Conservation (phyloP, 352 stramenopile species). For the Pythium brachiatum region DNA sequence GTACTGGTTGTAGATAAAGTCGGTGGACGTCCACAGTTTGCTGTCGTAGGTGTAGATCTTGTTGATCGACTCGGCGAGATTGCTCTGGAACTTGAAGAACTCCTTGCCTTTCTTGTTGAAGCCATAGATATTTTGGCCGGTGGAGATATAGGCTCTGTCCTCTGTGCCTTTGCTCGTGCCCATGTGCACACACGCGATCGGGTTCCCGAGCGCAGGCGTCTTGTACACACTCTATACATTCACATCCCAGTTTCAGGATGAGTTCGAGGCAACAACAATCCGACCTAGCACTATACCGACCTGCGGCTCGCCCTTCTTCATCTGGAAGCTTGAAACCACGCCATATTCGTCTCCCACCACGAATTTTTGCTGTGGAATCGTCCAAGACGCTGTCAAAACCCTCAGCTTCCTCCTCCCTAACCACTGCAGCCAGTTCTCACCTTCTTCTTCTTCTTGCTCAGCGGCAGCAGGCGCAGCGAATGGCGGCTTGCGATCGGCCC, state of each 20-base stretch:
- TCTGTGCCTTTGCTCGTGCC: slow-evolving; percentile 67
- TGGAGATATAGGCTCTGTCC: slow-evolving; percentile 74
- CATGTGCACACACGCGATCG: slow-evolving; percentile 70
- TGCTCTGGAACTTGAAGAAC: slow-evolving; percentile 87
- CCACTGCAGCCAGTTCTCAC: slow-evolving; percentile 16
- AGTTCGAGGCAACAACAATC: neutral
- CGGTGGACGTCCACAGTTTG: slow-evolving; percentile 73
- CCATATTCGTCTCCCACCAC: slow-evolving; percentile 84
- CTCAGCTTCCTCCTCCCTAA: neutral
- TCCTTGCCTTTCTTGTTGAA: slow-evolving; percentile 87
- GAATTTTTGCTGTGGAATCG: slow-evolving; percentile 70
- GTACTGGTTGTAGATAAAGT: slow-evolving; percentile 84
- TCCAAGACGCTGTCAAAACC: neutral
- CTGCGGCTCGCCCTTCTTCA: slow-evolving; percentile 80
- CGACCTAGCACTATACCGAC: slow-evolving; percentile 16
- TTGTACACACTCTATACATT: slow-evolving; percentile 60
- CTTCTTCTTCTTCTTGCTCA: slow-evolving; percentile 89
- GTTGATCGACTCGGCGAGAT: slow-evolving; percentile 74
- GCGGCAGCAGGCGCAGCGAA: slow-evolving; percentile 70
- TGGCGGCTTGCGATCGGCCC: slow-evolving; percentile 71
- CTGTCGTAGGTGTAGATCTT: slow-evolving; percentile 64
- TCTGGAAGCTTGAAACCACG: slow-evolving; percentile 77
- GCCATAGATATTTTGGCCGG: slow-evolving; percentile 61
- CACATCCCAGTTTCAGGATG: no score
- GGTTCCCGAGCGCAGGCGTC: slow-evolving; percentile 44